These are phyloP conservation scores for Omphalotus olearius DNA, from an alignment of 1,284 basidiomycete genomes.

Conservation along the genomic window DNA sequence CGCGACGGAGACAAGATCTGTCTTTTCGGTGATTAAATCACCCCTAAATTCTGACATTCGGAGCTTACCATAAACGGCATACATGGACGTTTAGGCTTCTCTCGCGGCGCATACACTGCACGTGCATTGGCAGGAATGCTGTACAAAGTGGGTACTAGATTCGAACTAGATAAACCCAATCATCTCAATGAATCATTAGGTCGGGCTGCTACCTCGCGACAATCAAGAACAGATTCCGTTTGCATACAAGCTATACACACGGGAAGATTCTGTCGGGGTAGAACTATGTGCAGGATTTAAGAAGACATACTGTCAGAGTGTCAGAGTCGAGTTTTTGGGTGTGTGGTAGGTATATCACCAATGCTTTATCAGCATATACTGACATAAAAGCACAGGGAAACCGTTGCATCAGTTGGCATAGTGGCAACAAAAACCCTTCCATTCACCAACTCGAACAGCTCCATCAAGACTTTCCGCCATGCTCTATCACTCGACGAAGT, in stretches of 20 bases:
- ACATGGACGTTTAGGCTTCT: slow-evolving; percentile 50
- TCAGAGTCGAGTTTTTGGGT: slow-evolving; percentile 60
- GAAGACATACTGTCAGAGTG: slow-evolving; percentile 54
- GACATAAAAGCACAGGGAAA: slow-evolving; percentile 45
- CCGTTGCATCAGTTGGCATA: slow-evolving; percentile 53
- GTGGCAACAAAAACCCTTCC: slow-evolving; percentile 39
- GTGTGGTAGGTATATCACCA: slow-evolving; percentile 45
- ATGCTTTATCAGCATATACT: slow-evolving; percentile 10
- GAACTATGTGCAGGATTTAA: slow-evolving; percentile 57
- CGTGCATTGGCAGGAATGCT: slow-evolving; percentile 68
- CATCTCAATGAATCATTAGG: slow-evolving; percentile 25
- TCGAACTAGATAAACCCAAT: neutral
- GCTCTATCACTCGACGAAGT: slow-evolving; percentile 32
- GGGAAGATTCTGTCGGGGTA: slow-evolving; percentile 39
- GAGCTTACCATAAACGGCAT: neutral
- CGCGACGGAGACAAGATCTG: slow-evolving; percentile 54
- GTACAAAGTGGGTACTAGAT: slow-evolving; percentile 27
- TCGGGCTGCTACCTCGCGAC: slow-evolving; percentile 55
- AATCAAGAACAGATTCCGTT: slow-evolving; percentile 61
- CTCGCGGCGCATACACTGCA: slow-evolving; percentile 74
- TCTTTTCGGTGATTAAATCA: slow-evolving; percentile 47
- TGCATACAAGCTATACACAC: slow-evolving; percentile 61
- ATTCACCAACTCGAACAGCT: slow-evolving; percentile 39
- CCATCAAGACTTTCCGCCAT: slow-evolving; percentile 42
- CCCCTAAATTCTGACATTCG: neutral